A percentile compares a stretch with the other conserved stretches of the same genome.
Conservation (phyloP, 306 rosid genomes). For the Ormosia emarginata region DNA sequence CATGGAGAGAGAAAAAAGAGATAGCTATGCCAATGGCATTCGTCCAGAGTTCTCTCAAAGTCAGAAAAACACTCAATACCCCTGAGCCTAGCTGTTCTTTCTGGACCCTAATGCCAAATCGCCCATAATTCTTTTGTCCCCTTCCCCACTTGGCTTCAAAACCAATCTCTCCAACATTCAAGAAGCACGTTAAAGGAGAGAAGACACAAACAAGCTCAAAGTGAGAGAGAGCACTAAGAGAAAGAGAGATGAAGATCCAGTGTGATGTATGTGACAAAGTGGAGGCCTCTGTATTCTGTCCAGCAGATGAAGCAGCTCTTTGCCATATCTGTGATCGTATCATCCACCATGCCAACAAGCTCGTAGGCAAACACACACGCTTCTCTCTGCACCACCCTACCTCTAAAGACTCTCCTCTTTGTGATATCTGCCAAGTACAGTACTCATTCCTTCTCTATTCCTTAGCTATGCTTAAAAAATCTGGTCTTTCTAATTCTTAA, state of each 20-base stretch:
- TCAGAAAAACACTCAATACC: constrained; percentile 28
- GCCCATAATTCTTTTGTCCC: constrained; percentile 62
- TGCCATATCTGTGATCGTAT: constrained; percentile 63
- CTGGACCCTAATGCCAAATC: constrained; percentile 40
- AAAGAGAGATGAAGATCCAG: constrained; percentile 67
- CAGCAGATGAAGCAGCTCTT: constrained; percentile 93
- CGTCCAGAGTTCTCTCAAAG: constrained; percentile 30
- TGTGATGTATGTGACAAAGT: constrained; percentile 72
- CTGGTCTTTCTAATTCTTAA: too few relatives aligned
- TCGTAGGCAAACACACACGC: constrained; percentile 66
- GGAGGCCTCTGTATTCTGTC: constrained; percentile 67
- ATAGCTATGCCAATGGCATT: neutral
- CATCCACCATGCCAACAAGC: constrained; percentile 86
- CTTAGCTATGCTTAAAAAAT: neutral
- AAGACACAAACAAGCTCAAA: neutral
- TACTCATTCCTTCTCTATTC: neutral
- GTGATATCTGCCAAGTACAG: constrained; percentile 83
- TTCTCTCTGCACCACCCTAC: constrained; percentile 55
- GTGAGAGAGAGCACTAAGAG: neutral
- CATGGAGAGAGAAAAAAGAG: neutral
- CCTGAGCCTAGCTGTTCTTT: constrained; percentile 36
- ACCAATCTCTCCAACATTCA: neutral
- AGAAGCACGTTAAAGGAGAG: neutral
- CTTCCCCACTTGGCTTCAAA: neutral
- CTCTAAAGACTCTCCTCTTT: constrained; percentile 51